Base-by-base conservation (phyloP, 78 protist species). In the Reticulomyxa filosa region DNA sequence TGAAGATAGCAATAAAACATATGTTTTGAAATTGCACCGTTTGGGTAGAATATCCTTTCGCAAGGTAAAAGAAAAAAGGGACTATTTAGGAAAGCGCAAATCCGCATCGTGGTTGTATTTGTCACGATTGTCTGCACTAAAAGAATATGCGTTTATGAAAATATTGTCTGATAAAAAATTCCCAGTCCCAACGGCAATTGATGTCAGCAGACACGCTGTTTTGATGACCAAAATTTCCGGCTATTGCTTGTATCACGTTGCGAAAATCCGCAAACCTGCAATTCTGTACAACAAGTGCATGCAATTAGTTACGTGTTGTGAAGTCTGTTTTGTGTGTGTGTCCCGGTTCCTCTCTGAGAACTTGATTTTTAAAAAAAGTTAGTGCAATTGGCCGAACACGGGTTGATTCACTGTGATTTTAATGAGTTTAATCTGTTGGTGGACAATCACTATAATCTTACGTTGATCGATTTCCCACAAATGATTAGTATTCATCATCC, bases 391-490 rank as follows among this genome's bases (percentile, higher is more conserved):
- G 66, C 59, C 2, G 17, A 2, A 26, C 52, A 48, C 25, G 83
- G 83, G 10, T 32, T 78, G 8, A 57, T 78, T 30, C 83, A 78
- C 50, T 64, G 83, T 32, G 83, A 78, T 34, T 73, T 72, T 23
- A 78, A 78, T 39, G 83, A 78, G 8, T 78, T 78, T 61, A 78
- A 78, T 22, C 29, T 72, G 25, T 67, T 78, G 57, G 1, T 73
- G 36, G 74, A 70, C 68, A 70, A 70, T 29, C 57, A 70, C 34
- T 23, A 42, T 42, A 42, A 20, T 13, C 32, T 78, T 1, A 78
- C 75, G 5, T 29, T 78, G 66, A 71, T 78, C 38, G 83, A 78
- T 32, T 78, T 78, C 56, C 83, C 83, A 22, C 83, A 78, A 29
- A 70, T 78, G 78, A 3, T 78, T n/a, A n/a, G n/a, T n/a, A n/a